Base-by-base conservation (phyloP, 371 early-diverging fungal genomes). In the Haplosporangium sp. region DNA sequence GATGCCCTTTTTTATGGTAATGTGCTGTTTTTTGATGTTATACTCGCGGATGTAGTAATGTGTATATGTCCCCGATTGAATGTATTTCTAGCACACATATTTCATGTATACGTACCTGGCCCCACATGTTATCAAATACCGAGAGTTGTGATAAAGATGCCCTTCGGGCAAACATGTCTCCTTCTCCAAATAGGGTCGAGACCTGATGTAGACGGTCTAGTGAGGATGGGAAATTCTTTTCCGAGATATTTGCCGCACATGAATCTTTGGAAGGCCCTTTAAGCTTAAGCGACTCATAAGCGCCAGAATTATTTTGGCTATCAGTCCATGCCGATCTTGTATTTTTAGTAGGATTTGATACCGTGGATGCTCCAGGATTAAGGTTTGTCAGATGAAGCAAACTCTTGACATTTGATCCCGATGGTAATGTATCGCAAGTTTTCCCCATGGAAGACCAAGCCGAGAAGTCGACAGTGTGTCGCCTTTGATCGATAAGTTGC, bases 61-160 rank as follows among this genome's bases (percentile, higher is more conserved):
- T 56, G 11, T 20, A 35, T 9, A 55, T 52, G 53, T 52, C 6
- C 17, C 19, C 3, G 7, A 55, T 34, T 35, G 35, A 56, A 56
- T 34, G 11, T 27, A 27, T 27, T 27, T 27, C 27, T 27, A 27
- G 34, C 35, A 35, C 13, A 38, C 9, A 7, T 38, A 10, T 27
- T 27, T 9, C 5, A 34, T 27, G 27, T 55, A n/a, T 9, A 15
- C 67, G 35, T 70, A 75, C 76, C 76, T 75, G 69, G 37, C 57
- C 66, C 71, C 65, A 69, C 4, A 62, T n/a, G 17, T 57, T 57
- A 5, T 44, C 27, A 47, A 44, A 52, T 44, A 62, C 48, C 17
- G 71, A 65, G 35, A 66, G 62, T 17, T 75, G 71, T 5, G 76
- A 66, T 56, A 66, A 70, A 55, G 76, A 70, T n/a, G 71, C 71